Conservation (phyloP, 176 grass and related monocot species). For the Oropetium thomaeum region DNA sequence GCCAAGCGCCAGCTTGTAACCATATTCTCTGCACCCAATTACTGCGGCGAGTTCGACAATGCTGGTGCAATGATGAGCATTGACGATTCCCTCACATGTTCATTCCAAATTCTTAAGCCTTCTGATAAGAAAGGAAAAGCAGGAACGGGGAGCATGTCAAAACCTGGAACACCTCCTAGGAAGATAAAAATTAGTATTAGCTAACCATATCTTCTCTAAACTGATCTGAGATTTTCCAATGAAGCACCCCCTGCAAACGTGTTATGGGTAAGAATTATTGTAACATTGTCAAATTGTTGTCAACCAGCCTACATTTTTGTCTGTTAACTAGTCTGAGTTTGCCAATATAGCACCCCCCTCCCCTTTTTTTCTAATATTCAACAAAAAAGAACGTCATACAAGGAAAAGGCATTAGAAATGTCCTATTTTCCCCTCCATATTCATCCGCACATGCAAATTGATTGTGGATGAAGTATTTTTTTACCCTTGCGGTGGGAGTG, state of each 20-base stretch:
- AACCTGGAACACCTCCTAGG: constrained; percentile 58
- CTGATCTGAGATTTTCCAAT: constrained; percentile 21
- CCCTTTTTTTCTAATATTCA: background rate
- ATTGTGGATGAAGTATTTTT: constrained; percentile 1
- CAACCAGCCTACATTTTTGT: background rate
- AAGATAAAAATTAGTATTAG: constrained; percentile 61
- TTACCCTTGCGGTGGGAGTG: background rate
- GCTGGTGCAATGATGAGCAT: constrained; percentile 83
- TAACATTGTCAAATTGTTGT: constrained; percentile 29
- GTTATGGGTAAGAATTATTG: constrained; percentile 23
- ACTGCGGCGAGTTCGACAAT: constrained; percentile 83
- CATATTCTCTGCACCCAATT: constrained; percentile 90
- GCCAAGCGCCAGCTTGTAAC: constrained; percentile 69
- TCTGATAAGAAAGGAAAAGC: constrained; percentile 76
- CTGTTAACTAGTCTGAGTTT: constrained; percentile 9
- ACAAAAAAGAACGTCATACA: constrained; percentile 12
- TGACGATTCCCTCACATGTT: constrained; percentile 64
- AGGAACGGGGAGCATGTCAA: constrained; percentile 41
- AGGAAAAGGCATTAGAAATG: constrained; percentile 2
- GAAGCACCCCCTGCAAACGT: constrained; percentile 23
- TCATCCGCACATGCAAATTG: constrained; percentile 2
- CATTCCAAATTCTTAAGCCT: constrained; percentile 79
- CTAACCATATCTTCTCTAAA: constrained; percentile 17
- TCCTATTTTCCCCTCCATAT: background rate
- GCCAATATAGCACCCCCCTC: background rate